Evolutionary conservation across 495 filamentous ascomycete species (phyloP), one percentile per base, ranked within the genome.

Genomic region (Xylaria nigripes): DNA sequence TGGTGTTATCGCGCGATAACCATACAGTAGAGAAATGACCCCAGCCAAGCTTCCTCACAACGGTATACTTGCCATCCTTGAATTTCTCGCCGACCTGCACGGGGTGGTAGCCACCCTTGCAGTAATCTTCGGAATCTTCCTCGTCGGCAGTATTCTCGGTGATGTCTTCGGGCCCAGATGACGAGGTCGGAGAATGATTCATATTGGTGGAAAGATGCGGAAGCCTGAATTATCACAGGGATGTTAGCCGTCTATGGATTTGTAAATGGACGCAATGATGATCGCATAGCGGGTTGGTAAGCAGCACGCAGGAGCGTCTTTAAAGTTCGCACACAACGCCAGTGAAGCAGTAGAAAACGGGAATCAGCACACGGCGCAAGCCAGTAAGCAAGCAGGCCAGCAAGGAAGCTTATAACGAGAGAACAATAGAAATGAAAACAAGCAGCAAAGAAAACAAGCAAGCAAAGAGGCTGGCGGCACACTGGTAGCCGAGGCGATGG

Each of bases 1-100:
- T 90, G 24, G 81, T 84, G 61, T 93, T 96, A 72, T 98, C 93
- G 63, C 84, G 80, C 56, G 94, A 96, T 48, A 98, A 73, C 93
- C 93, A 98, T 42, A 98, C 93, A 1, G 93, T 98, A 2, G 92
- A 96, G 75, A 98, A 98, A 66, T 98, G 93, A 60, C 93, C 93
- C 93, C 93, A 98, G 38, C 93, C 93, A 19, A 98, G 79, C 76
- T 98, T 98, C 69, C 93, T 86, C 65, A 96, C 89, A 38, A 98
- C 83, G 5, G 91, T 90, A 72, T 98, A 98, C 67, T 89, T 90
- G 52, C 90, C 93, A 66, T 97, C 88, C 65, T 98, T 98, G 80
- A 96, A 98, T 60, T 87, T 86, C 72, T 98, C 93, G 50, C 93
- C 93, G 45, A 96, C 86, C 48, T 78, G 77, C 24, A 97, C 94